Evolutionary conservation across 805 yeast species (phyloP).

Genomic region (Huiozyma naganishii): DNA sequence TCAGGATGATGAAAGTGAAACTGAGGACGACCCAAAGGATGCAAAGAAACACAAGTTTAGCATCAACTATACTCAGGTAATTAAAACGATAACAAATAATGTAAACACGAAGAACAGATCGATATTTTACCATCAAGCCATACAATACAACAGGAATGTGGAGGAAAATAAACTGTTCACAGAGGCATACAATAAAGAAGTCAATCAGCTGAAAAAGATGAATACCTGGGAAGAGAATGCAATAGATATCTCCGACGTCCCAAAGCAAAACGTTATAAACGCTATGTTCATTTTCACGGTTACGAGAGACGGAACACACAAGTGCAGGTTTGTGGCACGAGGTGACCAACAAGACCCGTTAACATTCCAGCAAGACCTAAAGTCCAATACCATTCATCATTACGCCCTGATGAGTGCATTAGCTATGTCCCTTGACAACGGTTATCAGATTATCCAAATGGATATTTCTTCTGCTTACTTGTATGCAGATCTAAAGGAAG

Average conservation of each 20-base stretch:
- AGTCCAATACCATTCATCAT: constrained; percentile 6
- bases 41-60: background rate
- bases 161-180: background rate
- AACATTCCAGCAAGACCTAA: constrained; percentile 5
- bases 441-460: constrained; percentile 3
- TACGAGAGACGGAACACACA: constrained; percentile 8
- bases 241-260: background rate
- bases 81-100: background rate
- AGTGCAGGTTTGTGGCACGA: constrained; percentile 8
- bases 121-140: background rate
- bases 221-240: background rate
- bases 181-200: constrained; percentile 7
- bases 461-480: constrained; percentile 3
- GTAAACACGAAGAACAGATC: background rate
- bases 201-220: constrained; percentile 3
- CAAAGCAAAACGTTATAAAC: constrained; percentile 2
- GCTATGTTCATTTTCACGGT: constrained; percentile 8
- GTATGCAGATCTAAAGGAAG: background rate
- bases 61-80: background rate
- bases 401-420: constrained; percentile 8
- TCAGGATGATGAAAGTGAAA: background rate
- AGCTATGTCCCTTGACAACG: constrained; percentile 3
- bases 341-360: constrained; percentile 7
- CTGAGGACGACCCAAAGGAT: background rate
- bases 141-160: background rate